Evolutionary conservation across 2,329 filamentous ascomycete species (phyloP).

Genomic region (Tolypocladium tropicale): DNA sequence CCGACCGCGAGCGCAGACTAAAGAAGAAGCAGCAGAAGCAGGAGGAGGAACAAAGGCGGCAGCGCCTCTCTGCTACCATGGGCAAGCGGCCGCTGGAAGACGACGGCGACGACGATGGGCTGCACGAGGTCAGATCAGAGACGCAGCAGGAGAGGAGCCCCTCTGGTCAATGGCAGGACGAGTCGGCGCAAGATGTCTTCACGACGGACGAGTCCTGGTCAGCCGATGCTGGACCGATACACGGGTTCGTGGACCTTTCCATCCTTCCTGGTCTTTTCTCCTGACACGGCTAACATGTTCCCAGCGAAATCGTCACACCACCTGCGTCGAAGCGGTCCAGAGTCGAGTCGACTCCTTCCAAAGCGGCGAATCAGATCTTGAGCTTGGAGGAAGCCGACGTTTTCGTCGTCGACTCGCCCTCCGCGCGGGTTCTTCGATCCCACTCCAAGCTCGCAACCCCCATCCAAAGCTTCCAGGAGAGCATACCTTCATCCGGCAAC

Average conservation of each 20-base stretch:
- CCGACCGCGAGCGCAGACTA: conserved; percentile 25
- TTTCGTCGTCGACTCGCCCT: conserved; percentile 12
- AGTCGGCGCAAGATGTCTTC: not conserved
- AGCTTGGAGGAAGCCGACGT: conserved; percentile 6
- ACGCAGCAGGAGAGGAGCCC: not conserved
- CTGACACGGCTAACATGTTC: not conserved
- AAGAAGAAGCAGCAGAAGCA: conserved; percentile 15
- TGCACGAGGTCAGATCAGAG: conserved; percentile 3
- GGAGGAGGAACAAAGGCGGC: conserved; percentile 8
- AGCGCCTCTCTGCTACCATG: conserved; percentile 2
- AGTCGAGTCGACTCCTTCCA: conserved; percentile 10
- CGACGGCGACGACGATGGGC: not conserved
- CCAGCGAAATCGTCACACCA: conserved; percentile 23
- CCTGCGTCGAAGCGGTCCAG: conserved; percentile 29
- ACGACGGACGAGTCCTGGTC: conserved; percentile 6
- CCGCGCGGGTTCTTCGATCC: conserved; percentile 8
- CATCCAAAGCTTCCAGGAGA: not conserved
- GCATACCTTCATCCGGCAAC: not conserved
- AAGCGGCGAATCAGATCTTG: conserved; percentile 3
- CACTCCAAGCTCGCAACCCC: conserved; percentile 4
- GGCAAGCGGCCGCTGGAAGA: conserved; percentile 13
- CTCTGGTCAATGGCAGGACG: not conserved
- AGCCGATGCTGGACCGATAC: conserved; percentile 3
- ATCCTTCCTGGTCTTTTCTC: too few species aligned
- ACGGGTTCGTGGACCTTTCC: conserved; percentile 9